A percentile compares a stretch with the other conserved stretches of the same genome.
Conservation (phyloP, 164 flowering plant species). For the Aristolochia californica region DNA sequence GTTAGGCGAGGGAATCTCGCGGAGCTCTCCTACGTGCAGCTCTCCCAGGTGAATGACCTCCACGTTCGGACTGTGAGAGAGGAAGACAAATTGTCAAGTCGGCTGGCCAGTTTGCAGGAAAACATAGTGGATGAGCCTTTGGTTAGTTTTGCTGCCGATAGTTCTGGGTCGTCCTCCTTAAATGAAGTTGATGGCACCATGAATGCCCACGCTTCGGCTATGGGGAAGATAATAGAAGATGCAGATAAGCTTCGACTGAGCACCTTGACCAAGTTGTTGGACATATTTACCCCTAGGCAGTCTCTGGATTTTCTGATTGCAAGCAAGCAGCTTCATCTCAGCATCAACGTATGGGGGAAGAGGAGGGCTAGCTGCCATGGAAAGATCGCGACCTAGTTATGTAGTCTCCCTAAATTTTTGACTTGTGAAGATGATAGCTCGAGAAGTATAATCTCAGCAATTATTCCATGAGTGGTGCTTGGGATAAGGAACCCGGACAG, state of each 20-base stretch:
- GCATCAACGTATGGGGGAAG: constrained; percentile 57
- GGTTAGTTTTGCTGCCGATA: background rate
- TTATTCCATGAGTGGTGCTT: too few relatives aligned
- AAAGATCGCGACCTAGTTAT: too few relatives aligned
- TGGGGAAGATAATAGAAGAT: constrained; percentile 10
- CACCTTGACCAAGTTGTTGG: constrained; percentile 31
- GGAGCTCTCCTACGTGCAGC: constrained; percentile 37
- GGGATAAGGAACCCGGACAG: too few relatives aligned
- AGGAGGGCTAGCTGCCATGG: constrained; percentile 3
- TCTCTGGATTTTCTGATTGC: constrained; percentile 55
- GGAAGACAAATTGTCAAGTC: constrained; percentile 30
- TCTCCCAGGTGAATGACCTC: constrained; percentile 30
- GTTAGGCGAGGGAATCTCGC: constrained; percentile 33
- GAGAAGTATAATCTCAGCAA: too few relatives aligned
- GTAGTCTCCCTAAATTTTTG: too few relatives aligned
- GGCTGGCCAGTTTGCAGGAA: constrained; percentile 31
- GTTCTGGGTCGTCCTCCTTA: background rate
- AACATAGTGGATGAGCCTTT: constrained; percentile 25
- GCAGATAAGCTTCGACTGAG: constrained; percentile 49
- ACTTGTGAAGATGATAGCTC: too few relatives aligned
- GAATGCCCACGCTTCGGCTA: constrained; percentile 6
- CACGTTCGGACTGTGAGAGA: constrained; percentile 30
- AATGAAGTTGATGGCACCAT: constrained; percentile 23
- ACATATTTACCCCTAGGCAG: constrained; percentile 31
- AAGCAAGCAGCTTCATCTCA: constrained; percentile 47